Evolutionary conservation across 306 rosid species (phyloP).

Genomic region (Inga oerstediana): DNA sequence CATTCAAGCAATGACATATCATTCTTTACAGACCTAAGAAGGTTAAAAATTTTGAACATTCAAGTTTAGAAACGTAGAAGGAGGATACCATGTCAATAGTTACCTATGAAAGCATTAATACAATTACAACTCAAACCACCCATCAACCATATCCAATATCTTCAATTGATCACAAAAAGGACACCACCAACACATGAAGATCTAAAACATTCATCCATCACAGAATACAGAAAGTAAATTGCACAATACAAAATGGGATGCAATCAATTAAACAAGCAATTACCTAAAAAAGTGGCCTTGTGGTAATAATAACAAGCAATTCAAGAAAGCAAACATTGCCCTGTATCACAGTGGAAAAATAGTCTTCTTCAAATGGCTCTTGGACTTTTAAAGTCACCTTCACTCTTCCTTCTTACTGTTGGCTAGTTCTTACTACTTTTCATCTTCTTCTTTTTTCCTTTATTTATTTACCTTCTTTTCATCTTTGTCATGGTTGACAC

Average conservation of each 20-base stretch:
- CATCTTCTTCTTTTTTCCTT: slow-evolving; percentile 39
- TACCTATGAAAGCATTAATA: slow-evolving; percentile 18
- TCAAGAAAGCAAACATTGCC: slow-evolving; percentile 52
- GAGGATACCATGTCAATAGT: neutral
- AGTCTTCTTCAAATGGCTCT: slow-evolving; percentile 47
- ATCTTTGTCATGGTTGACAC: slow-evolving; percentile 50
- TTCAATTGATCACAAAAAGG: slow-evolving; percentile 10
- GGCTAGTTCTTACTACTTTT: slow-evolving; percentile 50
- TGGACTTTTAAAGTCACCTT: slow-evolving; percentile 47
- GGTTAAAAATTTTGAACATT: slow-evolving; percentile 2
- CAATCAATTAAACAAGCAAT: neutral
- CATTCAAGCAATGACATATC: neutral
- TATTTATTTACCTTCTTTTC: slow-evolving; percentile 19
- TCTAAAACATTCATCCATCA: neutral
- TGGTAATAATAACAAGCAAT: slow-evolving; percentile 37
- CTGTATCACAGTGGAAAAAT: slow-evolving; percentile 45
- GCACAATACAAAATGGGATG: neutral
- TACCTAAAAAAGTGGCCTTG: slow-evolving; percentile 20
- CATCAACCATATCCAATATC: neutral
- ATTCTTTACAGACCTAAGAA: slow-evolving; percentile 28
- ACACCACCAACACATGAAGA: slow-evolving; percentile 6
- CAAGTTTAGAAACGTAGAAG: slow-evolving; percentile 22
- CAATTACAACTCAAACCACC: slow-evolving; percentile 8
- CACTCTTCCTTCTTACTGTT: slow-evolving; percentile 44
- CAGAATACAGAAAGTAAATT: slow-evolving; percentile 3